Conservation (phyloP, 306 rosid species). For the Malus asiatica region DNA sequence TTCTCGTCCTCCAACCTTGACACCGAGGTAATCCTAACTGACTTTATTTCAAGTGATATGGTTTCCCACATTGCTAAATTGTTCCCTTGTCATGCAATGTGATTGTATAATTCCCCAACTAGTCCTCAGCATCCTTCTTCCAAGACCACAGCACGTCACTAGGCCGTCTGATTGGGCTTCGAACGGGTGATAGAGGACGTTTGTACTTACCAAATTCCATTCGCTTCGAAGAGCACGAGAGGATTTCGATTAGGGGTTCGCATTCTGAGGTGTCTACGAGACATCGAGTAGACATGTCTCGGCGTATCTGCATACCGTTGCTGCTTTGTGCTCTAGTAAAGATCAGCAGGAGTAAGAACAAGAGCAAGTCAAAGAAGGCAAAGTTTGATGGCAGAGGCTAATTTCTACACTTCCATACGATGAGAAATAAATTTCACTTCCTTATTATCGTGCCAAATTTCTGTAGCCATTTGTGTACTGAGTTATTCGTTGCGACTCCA, state of each 20-base stretch:
- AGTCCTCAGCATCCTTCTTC: slow-evolving; percentile 82
- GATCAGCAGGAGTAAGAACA: slow-evolving; percentile 36
- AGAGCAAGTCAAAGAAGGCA: slow-evolving; percentile 36
- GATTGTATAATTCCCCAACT: background rate
- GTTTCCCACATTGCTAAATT: background rate
- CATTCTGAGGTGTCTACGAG: slow-evolving; percentile 25
- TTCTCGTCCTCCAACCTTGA: slow-evolving; percentile 79
- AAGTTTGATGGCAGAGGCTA: slow-evolving; percentile 1
- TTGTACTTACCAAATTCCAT: slow-evolving; percentile 33
- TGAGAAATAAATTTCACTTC: background rate
- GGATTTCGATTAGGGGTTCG: slow-evolving; percentile 2
- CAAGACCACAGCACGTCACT: slow-evolving; percentile 66
- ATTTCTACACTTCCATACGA: background rate
- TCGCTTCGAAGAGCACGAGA: slow-evolving; percentile 30
- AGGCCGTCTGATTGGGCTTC: slow-evolving; percentile 61
- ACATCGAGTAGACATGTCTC: slow-evolving; percentile 21
- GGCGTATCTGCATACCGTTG: slow-evolving; percentile 44
- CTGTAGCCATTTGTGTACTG: background rate
- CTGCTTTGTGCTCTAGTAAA: slow-evolving; percentile 37
- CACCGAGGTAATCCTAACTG: slow-evolving; percentile 48
- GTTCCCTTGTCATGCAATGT: background rate
- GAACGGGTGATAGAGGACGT: slow-evolving; percentile 37
- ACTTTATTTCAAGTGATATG: background rate
- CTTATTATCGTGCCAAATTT: background rate
- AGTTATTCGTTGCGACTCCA: background rate